phyloP scores from a whole-genome alignment of 768 basidiomycete species.

The Tubosaeta brunneosetosa region DNA sequence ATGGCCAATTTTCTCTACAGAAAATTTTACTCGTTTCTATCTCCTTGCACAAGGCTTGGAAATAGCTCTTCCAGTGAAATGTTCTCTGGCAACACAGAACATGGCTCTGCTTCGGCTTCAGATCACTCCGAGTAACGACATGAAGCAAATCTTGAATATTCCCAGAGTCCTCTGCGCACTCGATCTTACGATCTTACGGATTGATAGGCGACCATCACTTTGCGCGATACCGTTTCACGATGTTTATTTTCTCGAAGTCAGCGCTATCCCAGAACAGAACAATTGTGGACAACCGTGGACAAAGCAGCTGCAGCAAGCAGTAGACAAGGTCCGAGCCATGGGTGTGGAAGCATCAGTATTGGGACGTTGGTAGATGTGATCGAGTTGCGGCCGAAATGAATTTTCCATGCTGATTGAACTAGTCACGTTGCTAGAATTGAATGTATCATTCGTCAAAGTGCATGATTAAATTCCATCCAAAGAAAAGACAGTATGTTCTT shows the following conservation, averaged over 20 bases:
- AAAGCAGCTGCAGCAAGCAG: conserved; percentile 31
- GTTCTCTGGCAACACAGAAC: conserved; percentile 15
- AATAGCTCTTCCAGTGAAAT: conserved; percentile 23
- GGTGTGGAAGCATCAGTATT: conserved; percentile 38
- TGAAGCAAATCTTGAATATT: conserved; percentile 8
- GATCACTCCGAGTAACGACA: background rate
- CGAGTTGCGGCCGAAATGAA: background rate
- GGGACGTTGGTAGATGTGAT: conserved; percentile 45
- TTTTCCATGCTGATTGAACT: background rate
- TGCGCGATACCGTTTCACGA: conserved; percentile 45
- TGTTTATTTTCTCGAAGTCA: conserved; percentile 63
- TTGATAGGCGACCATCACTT: conserved; percentile 62
- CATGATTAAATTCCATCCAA: no score
- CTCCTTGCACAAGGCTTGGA: conserved; percentile 42
- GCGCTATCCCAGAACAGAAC: background rate
- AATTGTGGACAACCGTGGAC: conserved; percentile 25
- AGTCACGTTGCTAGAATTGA: no score
- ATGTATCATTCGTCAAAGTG: no score
- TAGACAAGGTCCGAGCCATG: conserved; percentile 30
- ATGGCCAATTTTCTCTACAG: conserved; percentile 31
- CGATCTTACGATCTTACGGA: conserved; percentile 42
- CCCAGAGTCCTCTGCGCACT: conserved; percentile 33
- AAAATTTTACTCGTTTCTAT: conserved; percentile 68
- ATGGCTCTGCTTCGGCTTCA: conserved; percentile 40
- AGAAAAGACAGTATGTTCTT: no score